Conservation (phyloP, 768 basidiomycete species). For the Naganishia vaughanmartiniae region DNA sequence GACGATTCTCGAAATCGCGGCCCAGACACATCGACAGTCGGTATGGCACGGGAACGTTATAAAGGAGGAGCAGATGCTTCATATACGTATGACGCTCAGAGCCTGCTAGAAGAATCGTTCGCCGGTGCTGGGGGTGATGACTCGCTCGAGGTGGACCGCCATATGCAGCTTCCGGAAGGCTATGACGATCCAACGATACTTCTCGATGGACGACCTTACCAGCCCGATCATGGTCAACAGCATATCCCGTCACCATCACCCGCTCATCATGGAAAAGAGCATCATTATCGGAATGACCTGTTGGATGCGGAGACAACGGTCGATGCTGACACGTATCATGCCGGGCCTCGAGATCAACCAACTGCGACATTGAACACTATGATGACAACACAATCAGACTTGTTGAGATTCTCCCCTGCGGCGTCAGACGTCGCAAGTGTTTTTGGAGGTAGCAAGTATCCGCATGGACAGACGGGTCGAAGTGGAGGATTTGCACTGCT, state of each 20-base stretch:
- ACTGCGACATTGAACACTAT: constrained; percentile 16
- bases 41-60: constrained; percentile 18
- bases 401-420: constrained; percentile 24
- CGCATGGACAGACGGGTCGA: constrained; percentile 16
- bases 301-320: constrained; percentile 19
- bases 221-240: neutral
- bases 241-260: neutral
- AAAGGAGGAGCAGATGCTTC: neutral
- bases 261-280: neutral
- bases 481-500: constrained; percentile 38
- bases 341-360: neutral
- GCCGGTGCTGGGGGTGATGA: constrained; percentile 18
- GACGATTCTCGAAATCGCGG: neutral
- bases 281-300: constrained; percentile 3
- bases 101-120: constrained; percentile 27
- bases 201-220: constrained; percentile 11
- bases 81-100: constrained; percentile 14
- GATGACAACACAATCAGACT: constrained; percentile 18
- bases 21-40: constrained; percentile 22
- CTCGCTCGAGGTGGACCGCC: constrained; percentile 23
- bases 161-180: constrained; percentile 12
- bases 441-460: constrained; percentile 23
- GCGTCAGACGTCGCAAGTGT: constrained; percentile 29
- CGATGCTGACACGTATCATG: constrained; percentile 3
- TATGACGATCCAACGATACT: constrained; percentile 25